Base-by-base conservation (phyloP, 2,329 filamentous ascomycete species). In the Diaporthe destruens region DNA sequence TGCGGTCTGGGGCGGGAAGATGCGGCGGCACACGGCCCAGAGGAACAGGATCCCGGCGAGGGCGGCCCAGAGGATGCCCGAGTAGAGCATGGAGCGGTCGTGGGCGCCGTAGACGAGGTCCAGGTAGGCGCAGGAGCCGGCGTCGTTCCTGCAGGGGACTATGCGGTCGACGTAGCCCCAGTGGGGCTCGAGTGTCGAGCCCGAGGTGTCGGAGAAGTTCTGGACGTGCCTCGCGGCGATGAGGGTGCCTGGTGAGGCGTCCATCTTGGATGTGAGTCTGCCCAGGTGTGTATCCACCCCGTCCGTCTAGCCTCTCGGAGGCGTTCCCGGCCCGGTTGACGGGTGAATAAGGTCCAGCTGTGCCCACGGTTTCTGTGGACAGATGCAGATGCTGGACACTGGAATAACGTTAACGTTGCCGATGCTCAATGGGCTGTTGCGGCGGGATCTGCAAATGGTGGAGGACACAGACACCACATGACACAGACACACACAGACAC, bases 31-130 rank as follows among this genome's bases (percentile, higher is more conserved):
- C 7, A 83, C 63, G 55, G 81, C 83, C 84, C 84, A 87, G 34
- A 84, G 39, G 29, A 86, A 75, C 7, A 88, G 74, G 61, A 87
- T 79, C 23, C 80, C 84, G 56, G 81, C 77, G 55, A 88, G 79
- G 6, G 84, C 84, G 4, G 82, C 79, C 87, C 87, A 89, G 39
- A 89, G 76, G 56, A 87, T 84, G 56, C 85, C 87, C 0, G 81
- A 81, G 77, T 87, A 88, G 47, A 87, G 75, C 83, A 89, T 87
- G 25, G 85, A 81, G 8, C 80, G 69, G 72, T 88, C 87, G 77
- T 89, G 87, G 18, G 83, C 79, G 32, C 75, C 74, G 74, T 89
- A 89, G 59, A 88, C 86, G 44, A 83, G 80, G 72, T 89, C 87
- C 63, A 89, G 84, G 76, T 87, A 87, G 34, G 77, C 82, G 78